Evolutionary conservation across 768 basidiomycete species (phyloP), one percentile per base, ranked within the genome.

Genomic region (Pisolithus tinctorius): DNA sequence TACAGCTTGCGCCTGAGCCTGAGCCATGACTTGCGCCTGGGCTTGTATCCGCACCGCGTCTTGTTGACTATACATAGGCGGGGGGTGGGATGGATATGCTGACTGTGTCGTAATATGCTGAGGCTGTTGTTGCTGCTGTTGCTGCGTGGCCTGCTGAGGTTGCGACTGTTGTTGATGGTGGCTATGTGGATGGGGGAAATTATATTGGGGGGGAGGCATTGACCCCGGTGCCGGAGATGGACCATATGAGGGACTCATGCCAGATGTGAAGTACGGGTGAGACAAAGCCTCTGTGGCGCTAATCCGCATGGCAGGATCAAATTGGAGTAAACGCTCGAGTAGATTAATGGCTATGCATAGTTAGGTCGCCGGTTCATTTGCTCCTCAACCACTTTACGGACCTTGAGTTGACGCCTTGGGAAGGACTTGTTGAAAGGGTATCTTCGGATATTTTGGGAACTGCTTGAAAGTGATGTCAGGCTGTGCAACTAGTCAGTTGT

Each of bases 251-350:
- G 67, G 63, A 50, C 60, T 67, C 47, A 55, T 64, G 4, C 79
- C 71, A 36, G 75, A 78, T 16, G 83, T 82, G 69, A 97, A 96
- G 69, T 97, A 97, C 0, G 92, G 89, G 60, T 99, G 96, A 7
- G 79, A 81, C 50, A 98, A 80, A 0, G 95, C 93, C 42, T 97
- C 89, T 9, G 85, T 83, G 25, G 95, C 95, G 11, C 92, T 88
- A 43, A 94, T 83, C 49, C 96, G 86, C 60, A 92, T 87, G 27
- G 84, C 77, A 2, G 96, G 96, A 63, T 98, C 96, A 63, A 98
- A 99, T 62, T 97, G 93, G 44, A 99, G 81, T 41, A 98, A 82
- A 45, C 86, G 83, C 67, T 98, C 96, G 41, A 99, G 83, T 2
- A 98, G 80, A 68, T 97, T 93, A 64, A 97, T 80, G 23, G 95